Evolutionary conservation across 2,329 filamentous ascomycete genomes (phyloP).

Genomic region (Knufia fluminis): DNA sequence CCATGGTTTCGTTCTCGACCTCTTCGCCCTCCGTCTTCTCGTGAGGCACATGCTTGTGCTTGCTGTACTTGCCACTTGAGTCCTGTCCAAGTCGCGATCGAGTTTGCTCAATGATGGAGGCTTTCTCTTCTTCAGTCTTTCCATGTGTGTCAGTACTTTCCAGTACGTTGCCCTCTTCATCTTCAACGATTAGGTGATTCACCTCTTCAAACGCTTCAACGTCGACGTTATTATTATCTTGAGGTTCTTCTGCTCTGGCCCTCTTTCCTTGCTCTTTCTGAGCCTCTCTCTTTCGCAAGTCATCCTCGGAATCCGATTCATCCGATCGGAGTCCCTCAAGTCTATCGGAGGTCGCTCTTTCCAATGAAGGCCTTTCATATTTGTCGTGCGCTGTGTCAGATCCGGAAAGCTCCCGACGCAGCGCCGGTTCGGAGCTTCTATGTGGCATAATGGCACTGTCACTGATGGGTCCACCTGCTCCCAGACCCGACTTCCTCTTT

Average conservation of each 20-base stretch:
- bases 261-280: conserved; percentile 28
- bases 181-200: conserved; percentile 68
- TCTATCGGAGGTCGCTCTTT: conserved; percentile 11
- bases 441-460: conserved; percentile 80
- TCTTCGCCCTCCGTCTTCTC: conserved; percentile 38
- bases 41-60: conserved; percentile 37
- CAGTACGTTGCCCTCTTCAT: conserved; percentile 77
- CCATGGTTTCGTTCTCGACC: conserved; percentile 30
- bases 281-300: conserved; percentile 27
- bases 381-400: conserved; percentile 22
- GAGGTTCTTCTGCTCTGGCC: conserved; percentile 18
- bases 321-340: not conserved
- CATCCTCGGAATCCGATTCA: conserved; percentile 29
- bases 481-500: conserved; percentile 58
- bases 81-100: conserved; percentile 48
- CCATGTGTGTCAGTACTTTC: conserved; percentile 47
- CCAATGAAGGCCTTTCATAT: conserved; percentile 17
- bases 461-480: conserved; percentile 76
- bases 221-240: conserved; percentile 24
- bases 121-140: conserved; percentile 48
- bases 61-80: conserved; percentile 34
- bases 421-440: conserved; percentile 27
- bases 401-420: conserved; percentile 16
- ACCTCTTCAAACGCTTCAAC: conserved; percentile 76
- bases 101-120: conserved; percentile 47